A percentile compares a stretch with the other conserved stretches of the same genome.
Evolutionary conservation across 805 yeast species (phyloP).

Genomic region (Pachysolen tannophilus): DNA sequence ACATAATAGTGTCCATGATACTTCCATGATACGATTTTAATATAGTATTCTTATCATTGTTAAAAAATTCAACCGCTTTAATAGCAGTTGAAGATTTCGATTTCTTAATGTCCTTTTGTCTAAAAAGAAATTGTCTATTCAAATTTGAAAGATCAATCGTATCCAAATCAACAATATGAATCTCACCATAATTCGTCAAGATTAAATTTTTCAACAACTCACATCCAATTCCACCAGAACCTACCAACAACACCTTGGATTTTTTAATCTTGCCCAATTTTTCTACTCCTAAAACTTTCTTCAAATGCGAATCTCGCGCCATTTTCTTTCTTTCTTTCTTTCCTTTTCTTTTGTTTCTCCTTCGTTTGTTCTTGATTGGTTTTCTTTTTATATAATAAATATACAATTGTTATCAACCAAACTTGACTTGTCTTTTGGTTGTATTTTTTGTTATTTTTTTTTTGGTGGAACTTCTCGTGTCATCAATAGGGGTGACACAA

Average conservation of each 20-base stretch:
- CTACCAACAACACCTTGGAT: conserved; percentile 70
- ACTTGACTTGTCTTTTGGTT: too few species aligned
- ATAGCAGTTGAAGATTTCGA: conserved; percentile 83
- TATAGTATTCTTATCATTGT: conserved; percentile 48
- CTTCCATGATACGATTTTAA: conserved; percentile 79
- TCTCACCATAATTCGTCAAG: conserved; percentile 74
- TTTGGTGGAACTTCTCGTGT: too few species aligned
- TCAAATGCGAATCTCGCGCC: conserved; percentile 31
- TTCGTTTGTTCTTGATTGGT: too few species aligned
- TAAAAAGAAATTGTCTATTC: conserved; percentile 87
- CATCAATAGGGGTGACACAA: too few species aligned
- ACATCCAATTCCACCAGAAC: conserved; percentile 97
- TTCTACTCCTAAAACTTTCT: conserved; percentile 34
- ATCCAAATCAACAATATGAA: conserved; percentile 90
- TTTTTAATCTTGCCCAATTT: conserved; percentile 21
- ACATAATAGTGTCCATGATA: conserved; percentile 67
- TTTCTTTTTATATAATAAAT: too few species aligned
- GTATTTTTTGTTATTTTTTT: too few species aligned
- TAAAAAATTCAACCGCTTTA: conserved; percentile 71
- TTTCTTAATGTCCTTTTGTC: conserved; percentile 83
- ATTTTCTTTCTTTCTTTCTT: conserved; percentile 1
- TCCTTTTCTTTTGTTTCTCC: too few species aligned
- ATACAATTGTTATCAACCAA: too few species aligned
- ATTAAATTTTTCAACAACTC: conserved; percentile 78
- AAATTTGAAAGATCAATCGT: conserved; percentile 89